phyloP scores from a whole-genome alignment of 129 eudicot species.

The Daucus carota region DNA sequence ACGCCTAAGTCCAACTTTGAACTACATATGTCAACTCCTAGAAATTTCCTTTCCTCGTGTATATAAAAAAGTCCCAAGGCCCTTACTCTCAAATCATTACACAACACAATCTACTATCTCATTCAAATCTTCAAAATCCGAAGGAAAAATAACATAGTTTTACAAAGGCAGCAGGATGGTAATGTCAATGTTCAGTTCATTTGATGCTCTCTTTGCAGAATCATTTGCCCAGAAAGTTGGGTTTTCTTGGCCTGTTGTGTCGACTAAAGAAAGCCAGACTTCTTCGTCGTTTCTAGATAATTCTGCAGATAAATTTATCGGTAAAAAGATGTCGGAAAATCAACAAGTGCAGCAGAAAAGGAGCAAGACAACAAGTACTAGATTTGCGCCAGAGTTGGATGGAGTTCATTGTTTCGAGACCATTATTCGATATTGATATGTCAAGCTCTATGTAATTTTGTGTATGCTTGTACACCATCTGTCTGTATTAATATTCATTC shows the following conservation, averaged over 20 bases:
- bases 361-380: constrained; percentile 17
- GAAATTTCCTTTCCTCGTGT: background rate
- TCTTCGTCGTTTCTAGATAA: background rate
- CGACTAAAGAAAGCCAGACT: background rate
- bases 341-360: constrained; percentile 10
- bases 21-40: background rate
- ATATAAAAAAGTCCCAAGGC: background rate
- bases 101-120: background rate
- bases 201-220: constrained; percentile 35
- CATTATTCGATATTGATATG: constrained; percentile 22
- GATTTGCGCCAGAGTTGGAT: constrained; percentile 51
- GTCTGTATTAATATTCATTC: background rate
- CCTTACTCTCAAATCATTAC: background rate
- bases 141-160: too few species aligned
- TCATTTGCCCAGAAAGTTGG: constrained; percentile 26
- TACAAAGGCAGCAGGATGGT: constrained; percentile 9
- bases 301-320: background rate
- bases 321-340: background rate
- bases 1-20: background rate
- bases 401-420: constrained; percentile 53
- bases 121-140: background rate
- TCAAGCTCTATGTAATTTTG: background rate
- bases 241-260: background rate
- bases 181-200: constrained; percentile 39
- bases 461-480: background rate